phyloP scores from a whole-genome alignment of 768 basidiomycete genomes.

The Lentinula boryana region DNA sequence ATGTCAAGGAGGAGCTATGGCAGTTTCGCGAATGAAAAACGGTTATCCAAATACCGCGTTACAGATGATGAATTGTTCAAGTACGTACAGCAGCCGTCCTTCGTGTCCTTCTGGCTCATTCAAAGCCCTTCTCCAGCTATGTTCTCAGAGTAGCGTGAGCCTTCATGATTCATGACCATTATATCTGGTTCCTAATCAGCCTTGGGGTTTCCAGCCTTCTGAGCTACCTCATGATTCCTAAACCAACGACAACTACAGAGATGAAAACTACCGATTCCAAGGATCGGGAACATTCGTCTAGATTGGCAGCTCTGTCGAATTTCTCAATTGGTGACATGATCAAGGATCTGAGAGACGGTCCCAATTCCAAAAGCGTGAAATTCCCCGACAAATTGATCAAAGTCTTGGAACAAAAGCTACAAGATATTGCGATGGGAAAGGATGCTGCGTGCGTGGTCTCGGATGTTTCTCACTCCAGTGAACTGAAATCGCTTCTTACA shows the following conservation, averaged over 20 bases:
- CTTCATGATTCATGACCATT: slow-evolving; percentile 9
- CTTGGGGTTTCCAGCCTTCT: slow-evolving; percentile 45
- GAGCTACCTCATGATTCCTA: slow-evolving; percentile 64
- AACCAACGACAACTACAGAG: slow-evolving; percentile 29
- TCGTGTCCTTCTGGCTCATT: slow-evolving; percentile 8
- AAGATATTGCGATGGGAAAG: slow-evolving; percentile 91
- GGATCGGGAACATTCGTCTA: slow-evolving; percentile 61
- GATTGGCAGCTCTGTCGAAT: slow-evolving; percentile 63
- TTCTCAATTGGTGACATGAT: slow-evolving; percentile 75
- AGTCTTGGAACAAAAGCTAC: slow-evolving; percentile 82
- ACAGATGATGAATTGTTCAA: slow-evolving; percentile 85
- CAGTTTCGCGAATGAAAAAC: slow-evolving; percentile 64
- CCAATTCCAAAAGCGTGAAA: slow-evolving; percentile 64
- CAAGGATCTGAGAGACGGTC: slow-evolving; percentile 71
- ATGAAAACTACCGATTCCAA: slow-evolving; percentile 30
- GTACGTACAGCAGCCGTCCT: slow-evolving; percentile 37
- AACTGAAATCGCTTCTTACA: slow-evolving; percentile 21
- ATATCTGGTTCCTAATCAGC: slow-evolving; percentile 7
- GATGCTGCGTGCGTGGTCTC: slow-evolving; percentile 67
- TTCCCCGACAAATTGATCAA: slow-evolving; percentile 94
- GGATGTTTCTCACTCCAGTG: not conserved
- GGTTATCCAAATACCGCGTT: slow-evolving; percentile 69
- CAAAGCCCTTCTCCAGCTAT: slow-evolving; percentile 44
- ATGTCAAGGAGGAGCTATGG: slow-evolving; percentile 79
- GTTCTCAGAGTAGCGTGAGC: slow-evolving; percentile 80